Evolutionary conservation across 257 asterid species (phyloP), one percentile per base, ranked within the genome.

Genomic region (Gentiana straminea): DNA sequence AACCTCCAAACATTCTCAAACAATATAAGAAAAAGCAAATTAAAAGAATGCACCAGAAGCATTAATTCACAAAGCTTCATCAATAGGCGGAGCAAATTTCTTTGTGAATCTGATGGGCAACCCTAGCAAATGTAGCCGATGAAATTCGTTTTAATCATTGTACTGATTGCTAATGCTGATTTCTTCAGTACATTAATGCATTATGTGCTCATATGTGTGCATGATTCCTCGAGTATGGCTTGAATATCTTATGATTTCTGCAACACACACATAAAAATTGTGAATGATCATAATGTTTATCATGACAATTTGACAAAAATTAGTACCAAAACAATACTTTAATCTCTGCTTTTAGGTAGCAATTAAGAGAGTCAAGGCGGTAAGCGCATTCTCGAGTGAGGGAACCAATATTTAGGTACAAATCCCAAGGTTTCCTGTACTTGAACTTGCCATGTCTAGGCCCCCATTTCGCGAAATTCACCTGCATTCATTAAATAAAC

Each of bases 361-460:
- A 63, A 60, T 24, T 24, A 24, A 24, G 24, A 24, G 24, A 24
- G 24, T 24, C 24, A 24, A 24, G 24, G 24, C 24, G 24, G 24
- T 24, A 24, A 15, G 24, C 24, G 24, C 24, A 24, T 24, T 24
- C 24, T 24, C 24, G 24, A 24, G 24, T 24, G 24, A 24, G 24
- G 24, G 24, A 24, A 24, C 24, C 24, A 24, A 24, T 24, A 24
- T 64, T 79, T 48, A 86, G 84, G 61, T 89, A 89, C 53, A 81
- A 94, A 54, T 71, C 73, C 96, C 94, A 86, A 34, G 96, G 94
- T 71, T 86, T 94, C 3, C 78, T 63, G 57, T 68, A 84, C 83
- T 66, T 75, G 24, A 24, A 24, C 24, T 24, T 24, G 1, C 24
- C 24, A 24, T 24, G 24, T 24, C 24, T 24, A 24, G 24, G 24